phyloP scores from a whole-genome alignment of 768 basidiomycete species.

The Podaxis carcinomalis region DNA sequence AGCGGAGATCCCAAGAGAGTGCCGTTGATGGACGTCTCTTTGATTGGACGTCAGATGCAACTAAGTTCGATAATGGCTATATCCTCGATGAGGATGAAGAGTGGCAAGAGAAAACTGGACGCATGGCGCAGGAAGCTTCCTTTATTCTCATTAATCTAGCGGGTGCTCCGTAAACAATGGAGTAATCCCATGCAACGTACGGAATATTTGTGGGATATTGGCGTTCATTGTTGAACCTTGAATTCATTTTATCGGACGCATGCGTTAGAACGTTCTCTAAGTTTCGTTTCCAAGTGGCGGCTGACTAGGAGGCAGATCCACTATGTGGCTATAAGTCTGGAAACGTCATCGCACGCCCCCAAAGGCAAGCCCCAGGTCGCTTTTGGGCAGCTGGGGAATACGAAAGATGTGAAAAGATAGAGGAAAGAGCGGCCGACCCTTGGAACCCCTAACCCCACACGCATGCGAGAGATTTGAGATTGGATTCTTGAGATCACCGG shows the following conservation, averaged over 20 bases:
- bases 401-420: background rate
- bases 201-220: background rate
- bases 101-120: background rate
- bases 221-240: background rate
- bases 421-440: background rate
- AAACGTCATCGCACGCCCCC: background rate
- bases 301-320: background rate
- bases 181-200: background rate
- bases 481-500: constrained; percentile 11
- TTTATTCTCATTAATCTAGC: background rate
- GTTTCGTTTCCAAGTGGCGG: background rate
- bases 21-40: background rate
- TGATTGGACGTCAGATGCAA: background rate
- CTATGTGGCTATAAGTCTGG: background rate
- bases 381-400: background rate
- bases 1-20: background rate
- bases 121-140: background rate
- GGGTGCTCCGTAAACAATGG: constrained; percentile 1
- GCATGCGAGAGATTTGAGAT: background rate
- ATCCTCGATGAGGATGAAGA: constrained; percentile 4
- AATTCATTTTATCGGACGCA: background rate
- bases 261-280: background rate
- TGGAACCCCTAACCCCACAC: constrained; percentile 6
- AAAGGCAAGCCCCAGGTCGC: background rate
- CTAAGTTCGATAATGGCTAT: background rate